phyloP scores from a whole-genome alignment of 2,329 filamentous ascomycete species.

The Hypoxylon sp. region DNA sequence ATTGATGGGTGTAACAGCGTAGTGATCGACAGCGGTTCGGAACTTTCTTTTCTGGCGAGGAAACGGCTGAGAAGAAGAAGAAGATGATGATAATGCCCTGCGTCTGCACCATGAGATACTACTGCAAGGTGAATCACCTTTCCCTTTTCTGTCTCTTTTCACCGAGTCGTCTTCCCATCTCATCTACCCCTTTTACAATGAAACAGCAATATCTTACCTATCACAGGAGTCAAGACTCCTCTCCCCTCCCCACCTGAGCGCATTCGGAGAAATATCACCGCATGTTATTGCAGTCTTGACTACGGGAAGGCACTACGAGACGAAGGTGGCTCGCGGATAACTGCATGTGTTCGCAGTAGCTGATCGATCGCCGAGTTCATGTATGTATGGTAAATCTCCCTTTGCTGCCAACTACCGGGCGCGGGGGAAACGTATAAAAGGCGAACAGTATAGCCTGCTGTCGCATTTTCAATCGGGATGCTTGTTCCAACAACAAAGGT shows the following conservation, averaged over 20 bases:
- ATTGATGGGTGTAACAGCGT: conserved; percentile 24
- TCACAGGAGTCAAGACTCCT: conserved; percentile 31
- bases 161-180: conserved; percentile 28
- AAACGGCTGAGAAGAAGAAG: conserved; percentile 15
- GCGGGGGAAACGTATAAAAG: conserved; percentile 14
- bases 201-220: conserved; percentile 32
- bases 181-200: conserved; percentile 36
- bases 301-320: conserved; percentile 23
- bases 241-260: conserved; percentile 33
- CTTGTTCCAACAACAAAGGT: conserved; percentile 17
- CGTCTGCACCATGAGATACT: conserved; percentile 19
- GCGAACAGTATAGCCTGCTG: conserved; percentile 18
- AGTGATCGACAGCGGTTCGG: conserved; percentile 32
- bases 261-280: conserved; percentile 44
- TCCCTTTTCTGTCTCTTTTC: conserved; percentile 33
- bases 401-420: conserved; percentile 33
- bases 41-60: conserved; percentile 29
- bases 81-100: conserved; percentile 20
- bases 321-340: conserved; percentile 22
- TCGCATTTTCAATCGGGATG: conserved; percentile 32
- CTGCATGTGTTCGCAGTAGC: conserved; percentile 34
- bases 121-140: conserved; percentile 44
- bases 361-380: conserved; percentile 31
- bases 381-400: conserved; percentile 29
- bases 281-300: conserved; percentile 33